These are phyloP conservation scores for Solanum medicagineum DNA, from an alignment of 257 asterid genomes.

Conservation along the genomic window DNA sequence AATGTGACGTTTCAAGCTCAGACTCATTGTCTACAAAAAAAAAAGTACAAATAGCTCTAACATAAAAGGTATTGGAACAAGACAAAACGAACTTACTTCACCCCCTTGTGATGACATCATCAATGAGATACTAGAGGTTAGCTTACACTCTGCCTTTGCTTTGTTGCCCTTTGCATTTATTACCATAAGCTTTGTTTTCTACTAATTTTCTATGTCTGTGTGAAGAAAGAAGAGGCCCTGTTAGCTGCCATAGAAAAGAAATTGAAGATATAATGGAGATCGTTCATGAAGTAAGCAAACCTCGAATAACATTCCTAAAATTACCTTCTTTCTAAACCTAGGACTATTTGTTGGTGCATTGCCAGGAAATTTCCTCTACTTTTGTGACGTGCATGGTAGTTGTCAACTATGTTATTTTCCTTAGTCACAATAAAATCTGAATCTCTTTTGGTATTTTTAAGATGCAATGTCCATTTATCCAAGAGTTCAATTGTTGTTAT, in stretches of 20 bases:
- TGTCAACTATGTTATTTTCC: neutral
- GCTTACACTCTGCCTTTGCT: neutral
- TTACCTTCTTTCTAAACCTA: neutral
- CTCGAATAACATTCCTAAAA: neutral
- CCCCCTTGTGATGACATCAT: slow-evolving; percentile 52
- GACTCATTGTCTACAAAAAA: slow-evolving; percentile 35
- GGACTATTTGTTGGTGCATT: neutral
- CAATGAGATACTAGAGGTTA: slow-evolving; percentile 86
- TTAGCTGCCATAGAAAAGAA: slow-evolving; percentile 90
- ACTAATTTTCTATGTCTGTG: neutral
- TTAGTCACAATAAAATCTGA: neutral
- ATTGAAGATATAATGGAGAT: slow-evolving; percentile 97
- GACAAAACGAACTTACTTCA: slow-evolving; percentile 36
- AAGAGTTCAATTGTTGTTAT: neutral
- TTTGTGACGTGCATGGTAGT: neutral
- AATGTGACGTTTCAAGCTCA: slow-evolving; percentile 25
- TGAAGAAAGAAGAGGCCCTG: slow-evolving; percentile 90
- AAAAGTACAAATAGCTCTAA: slow-evolving; percentile 22
- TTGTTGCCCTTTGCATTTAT: neutral
- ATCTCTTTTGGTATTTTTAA: neutral
- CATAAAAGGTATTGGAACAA: slow-evolving; percentile 23
- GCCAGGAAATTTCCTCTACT: neutral
- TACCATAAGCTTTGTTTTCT: neutral
- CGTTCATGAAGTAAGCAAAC: slow-evolving; percentile 69
- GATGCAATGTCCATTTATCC: neutral